These are phyloP conservation scores for Lipomyces chichibuensis DNA, from an alignment of 805 yeast species.

Conservation along the genomic window DNA sequence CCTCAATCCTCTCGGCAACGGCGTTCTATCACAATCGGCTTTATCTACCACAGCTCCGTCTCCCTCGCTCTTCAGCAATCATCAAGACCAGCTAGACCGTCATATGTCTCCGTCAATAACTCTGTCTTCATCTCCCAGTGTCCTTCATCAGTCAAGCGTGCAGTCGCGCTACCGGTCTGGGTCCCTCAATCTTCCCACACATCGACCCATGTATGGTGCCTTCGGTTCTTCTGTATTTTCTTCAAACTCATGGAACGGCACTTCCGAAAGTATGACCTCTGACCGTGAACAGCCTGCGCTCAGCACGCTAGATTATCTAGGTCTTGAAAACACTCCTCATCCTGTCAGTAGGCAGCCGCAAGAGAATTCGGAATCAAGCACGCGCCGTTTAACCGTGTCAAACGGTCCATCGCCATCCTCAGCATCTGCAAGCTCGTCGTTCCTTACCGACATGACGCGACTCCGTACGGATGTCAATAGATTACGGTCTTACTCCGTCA, in stretches of 20 bases:
- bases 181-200: slow-evolving; percentile 31
- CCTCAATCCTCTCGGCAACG: neutral
- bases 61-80: slow-evolving; percentile 2
- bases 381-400: neutral
- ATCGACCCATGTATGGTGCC: slow-evolving; percentile 11
- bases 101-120: neutral
- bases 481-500: slow-evolving; percentile 37
- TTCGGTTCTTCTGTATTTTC: slow-evolving; percentile 24
- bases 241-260: slow-evolving; percentile 9
- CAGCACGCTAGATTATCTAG: slow-evolving; percentile 35
- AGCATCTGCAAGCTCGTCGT: slow-evolving; percentile 10
- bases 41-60: neutral
- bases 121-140: slow-evolving; percentile 3
- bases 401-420: slow-evolving; percentile 7
- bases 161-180: slow-evolving; percentile 33
- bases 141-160: neutral
- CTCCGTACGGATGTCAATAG: slow-evolving; percentile 32
- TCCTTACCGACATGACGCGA: slow-evolving; percentile 23
- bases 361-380: neutral
- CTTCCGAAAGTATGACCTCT: neutral
- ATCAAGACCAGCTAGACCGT: neutral
- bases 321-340: slow-evolving; percentile 29
- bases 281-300: slow-evolving; percentile 28
- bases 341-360: slow-evolving; percentile 1
- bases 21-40: neutral